A percentile compares a stretch with the other conserved stretches of the same genome.
These are phyloP conservation scores for Phytopythium kandeliae DNA, from an alignment of 352 stramenopile species.

Conservation along the genomic window DNA sequence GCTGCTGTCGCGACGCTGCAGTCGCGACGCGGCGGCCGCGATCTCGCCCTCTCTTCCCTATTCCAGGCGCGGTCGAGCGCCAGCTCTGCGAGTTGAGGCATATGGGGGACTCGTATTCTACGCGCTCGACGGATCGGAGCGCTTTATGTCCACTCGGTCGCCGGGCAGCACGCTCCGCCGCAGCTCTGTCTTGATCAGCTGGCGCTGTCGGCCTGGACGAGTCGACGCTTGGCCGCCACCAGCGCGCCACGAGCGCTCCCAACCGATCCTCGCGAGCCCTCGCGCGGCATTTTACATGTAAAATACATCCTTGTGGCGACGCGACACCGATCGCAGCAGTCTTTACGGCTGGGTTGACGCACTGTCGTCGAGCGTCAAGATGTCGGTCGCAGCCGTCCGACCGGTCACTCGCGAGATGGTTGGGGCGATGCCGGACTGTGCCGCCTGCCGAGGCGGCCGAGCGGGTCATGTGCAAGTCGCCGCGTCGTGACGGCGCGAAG, in stretches of 20 bases:
- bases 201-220: too few species aligned
- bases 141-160: background rate
- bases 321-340: too few species aligned
- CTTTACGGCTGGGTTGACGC: background rate
- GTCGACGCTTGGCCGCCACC: too few species aligned
- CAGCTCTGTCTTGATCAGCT: background rate
- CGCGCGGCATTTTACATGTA: conserved; percentile 2
- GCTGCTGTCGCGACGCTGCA: too few species aligned
- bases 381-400: background rate
- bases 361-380: background rate
- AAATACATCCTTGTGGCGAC: background rate
- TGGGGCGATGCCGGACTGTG: background rate
- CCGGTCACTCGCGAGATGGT: background rate
- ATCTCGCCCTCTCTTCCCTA: background rate
- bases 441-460: too few species aligned
- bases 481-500: background rate
- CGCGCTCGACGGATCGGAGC: background rate
- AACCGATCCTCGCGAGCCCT: background rate
- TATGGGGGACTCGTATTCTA: conserved; percentile 4
- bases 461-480: background rate
- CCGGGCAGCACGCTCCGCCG: background rate
- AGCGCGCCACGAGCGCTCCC: background rate
- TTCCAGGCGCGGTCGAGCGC: background rate
- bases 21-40: background rate
- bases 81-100: background rate